Conservation (phyloP, 345 rosid genomes). For the Bruguiera parviflora region DNA sequence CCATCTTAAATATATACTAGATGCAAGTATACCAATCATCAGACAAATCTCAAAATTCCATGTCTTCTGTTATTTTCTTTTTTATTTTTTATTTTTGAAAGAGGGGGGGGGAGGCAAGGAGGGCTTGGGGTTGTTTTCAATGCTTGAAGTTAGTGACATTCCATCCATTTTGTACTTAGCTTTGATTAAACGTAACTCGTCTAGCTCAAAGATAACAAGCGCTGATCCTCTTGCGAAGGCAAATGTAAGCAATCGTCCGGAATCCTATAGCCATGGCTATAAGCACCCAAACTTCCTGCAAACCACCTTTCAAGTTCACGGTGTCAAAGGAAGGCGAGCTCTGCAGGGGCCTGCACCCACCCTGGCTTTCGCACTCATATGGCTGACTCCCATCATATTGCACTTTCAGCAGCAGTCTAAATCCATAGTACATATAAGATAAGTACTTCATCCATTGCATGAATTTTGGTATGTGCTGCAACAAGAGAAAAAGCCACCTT, state of each 20-base stretch:
- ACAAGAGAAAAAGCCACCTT: background rate
- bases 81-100: too few species aligned
- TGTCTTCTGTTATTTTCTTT: too few species aligned
- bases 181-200: background rate
- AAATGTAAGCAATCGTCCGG: slow-evolving; percentile 62
- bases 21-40: too few species aligned
- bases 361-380: slow-evolving; percentile 70
- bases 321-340: slow-evolving; percentile 77
- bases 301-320: slow-evolving; percentile 67
- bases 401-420: slow-evolving; percentile 76
- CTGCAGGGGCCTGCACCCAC: slow-evolving; percentile 68
- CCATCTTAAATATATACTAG: too few species aligned
- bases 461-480: slow-evolving; percentile 83
- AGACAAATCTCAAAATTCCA: too few species aligned
- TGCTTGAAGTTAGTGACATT: too few species aligned
- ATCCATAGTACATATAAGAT: slow-evolving; percentile 84
- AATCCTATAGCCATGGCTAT: slow-evolving; percentile 76
- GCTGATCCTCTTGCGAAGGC: slow-evolving; percentile 63
- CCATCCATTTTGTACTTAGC: too few species aligned
- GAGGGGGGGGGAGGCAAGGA: too few species aligned
- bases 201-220: slow-evolving; percentile 47
- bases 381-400: slow-evolving; percentile 71
- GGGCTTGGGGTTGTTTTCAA: too few species aligned
- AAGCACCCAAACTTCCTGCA: slow-evolving; percentile 87
- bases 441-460: slow-evolving; percentile 77